Evolutionary conservation across 2,329 filamentous ascomycete genomes (phyloP).

Genomic region (Daldinia sp.): DNA sequence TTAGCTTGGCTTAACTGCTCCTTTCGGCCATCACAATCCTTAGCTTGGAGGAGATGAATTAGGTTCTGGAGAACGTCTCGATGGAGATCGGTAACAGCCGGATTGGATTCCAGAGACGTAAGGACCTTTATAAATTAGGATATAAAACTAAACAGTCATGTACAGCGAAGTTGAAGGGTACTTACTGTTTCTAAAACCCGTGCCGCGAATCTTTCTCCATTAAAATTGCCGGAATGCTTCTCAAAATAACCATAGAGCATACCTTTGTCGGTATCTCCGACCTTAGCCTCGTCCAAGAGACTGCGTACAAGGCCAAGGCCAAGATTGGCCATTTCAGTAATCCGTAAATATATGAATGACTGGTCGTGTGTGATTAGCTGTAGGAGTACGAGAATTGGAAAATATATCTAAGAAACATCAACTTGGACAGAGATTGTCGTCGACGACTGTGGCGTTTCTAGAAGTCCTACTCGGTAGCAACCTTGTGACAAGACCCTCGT

Average conservation of each 20-base stretch:
- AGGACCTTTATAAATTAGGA: slow-evolving; percentile 10
- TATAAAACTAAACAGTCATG: background rate
- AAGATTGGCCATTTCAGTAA: background rate
- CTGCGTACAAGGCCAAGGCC: background rate
- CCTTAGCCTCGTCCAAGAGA: background rate
- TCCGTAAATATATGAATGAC: background rate
- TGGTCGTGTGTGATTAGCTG: background rate
- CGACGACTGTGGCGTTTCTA: no score
- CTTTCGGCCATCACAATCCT: background rate
- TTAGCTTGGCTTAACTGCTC: background rate
- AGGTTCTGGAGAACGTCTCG: slow-evolving; percentile 7
- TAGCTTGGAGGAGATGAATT: background rate
- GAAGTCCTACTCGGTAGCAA: no score
- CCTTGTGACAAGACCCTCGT: no score
- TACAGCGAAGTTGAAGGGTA: background rate
- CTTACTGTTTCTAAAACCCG: slow-evolving; percentile 3
- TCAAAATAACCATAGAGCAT: slow-evolving; percentile 7
- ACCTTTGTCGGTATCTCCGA: background rate
- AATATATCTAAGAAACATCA: background rate
- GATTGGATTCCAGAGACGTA: background rate
- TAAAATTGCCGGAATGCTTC: background rate
- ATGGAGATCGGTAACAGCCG: slow-evolving; percentile 2
- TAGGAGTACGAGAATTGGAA: background rate
- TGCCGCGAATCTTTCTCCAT: background rate
- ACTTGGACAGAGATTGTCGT: background rate